These are phyloP conservation scores for Aureobasidium sp. DNA, from an alignment of 2,329 filamentous ascomycete genomes.

Conservation along the genomic window DNA sequence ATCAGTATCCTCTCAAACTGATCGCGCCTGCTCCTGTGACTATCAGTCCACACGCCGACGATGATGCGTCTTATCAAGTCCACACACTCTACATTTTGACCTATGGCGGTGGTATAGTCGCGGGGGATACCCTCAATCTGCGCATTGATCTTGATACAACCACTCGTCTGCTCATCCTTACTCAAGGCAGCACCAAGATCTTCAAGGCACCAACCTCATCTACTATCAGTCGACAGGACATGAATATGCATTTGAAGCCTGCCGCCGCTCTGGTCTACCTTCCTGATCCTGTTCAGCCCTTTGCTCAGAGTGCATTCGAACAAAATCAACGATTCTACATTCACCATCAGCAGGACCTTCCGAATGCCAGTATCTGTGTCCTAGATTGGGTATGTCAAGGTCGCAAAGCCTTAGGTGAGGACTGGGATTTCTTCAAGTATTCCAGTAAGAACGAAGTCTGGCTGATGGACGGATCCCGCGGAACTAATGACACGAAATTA, in stretches of 20 bases:
- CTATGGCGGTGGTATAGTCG: slow-evolving; percentile 89
- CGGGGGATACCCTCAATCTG: slow-evolving; percentile 74
- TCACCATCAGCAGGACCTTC: slow-evolving; percentile 39
- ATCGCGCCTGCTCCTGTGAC: slow-evolving; percentile 68
- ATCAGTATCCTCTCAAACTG: slow-evolving; percentile 92
- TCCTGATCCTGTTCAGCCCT: slow-evolving; percentile 91
- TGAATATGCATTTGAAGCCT: slow-evolving; percentile 42
- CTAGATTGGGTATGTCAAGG: slow-evolving; percentile 94
- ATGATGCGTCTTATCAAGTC: slow-evolving; percentile 32
- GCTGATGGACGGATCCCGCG: slow-evolving; percentile 33
- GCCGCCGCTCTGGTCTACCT: slow-evolving; percentile 56
- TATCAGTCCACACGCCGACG: slow-evolving; percentile 26
- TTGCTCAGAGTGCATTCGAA: slow-evolving; percentile 73
- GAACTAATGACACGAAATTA: slow-evolving; percentile 41
- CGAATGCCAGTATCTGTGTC: slow-evolving; percentile 57
- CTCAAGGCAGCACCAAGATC: slow-evolving; percentile 84
- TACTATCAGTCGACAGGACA: slow-evolving; percentile 29
- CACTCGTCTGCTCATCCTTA: slow-evolving; percentile 57
- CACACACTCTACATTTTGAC: slow-evolving; percentile 80
- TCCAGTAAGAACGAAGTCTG: slow-evolving; percentile 85
- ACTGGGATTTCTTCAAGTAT: slow-evolving; percentile 79
- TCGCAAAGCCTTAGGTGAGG: slow-evolving; percentile 73
- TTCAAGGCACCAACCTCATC: slow-evolving; percentile 65
- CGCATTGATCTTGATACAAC: slow-evolving; percentile 56
- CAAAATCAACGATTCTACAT: slow-evolving; percentile 72